Evolutionary conservation across 495 filamentous ascomycete genomes (phyloP), one percentile per base, ranked within the genome.

Genomic region (Cercophora newfieldiana): DNA sequence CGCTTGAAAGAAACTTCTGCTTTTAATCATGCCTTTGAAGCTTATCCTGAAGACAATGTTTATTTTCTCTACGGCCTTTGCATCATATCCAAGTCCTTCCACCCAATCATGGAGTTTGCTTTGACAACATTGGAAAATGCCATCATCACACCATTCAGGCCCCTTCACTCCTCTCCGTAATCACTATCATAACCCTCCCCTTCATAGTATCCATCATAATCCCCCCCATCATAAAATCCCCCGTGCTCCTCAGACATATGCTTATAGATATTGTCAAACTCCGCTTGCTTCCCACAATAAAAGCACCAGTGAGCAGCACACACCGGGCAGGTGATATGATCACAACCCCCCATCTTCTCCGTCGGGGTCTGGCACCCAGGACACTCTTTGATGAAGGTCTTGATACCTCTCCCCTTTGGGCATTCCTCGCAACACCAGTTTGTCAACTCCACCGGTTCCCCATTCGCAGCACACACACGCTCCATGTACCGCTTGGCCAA

Each of bases 401-500:
- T 6, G 2, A 16, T 24, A 5, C 22, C 1, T 2, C 1, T 14
- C 33, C 4, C 33, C 16, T 8, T n/a, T 7, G 30, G 21, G 30
- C 59, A 62, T 3, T 50, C 59, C n/a, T 62, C 59, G 16, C 59
- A 62, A 5, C 14, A 21, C 59, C 59, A 62, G 24, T n/a, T 16
- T 18, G 24, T 62, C 7, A 62, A n/a, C 28, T 51, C 59, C 8
- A 19, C 58, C 14, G 55, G 22, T 7, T 7, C 25, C n/a, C 24
- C 47, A 4, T 44, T 44, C 37, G 0, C 64, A 2, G 31, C 62
- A 16, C 62, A 31, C 4, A 51, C 64, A 22, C 64, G 19, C 47
- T 61, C 47, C 8, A 78, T 61, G 47, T 65, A 73, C 65, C 68
- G 71, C 66, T 71, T 76, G 0, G 80, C 81, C 3, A 31, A 8